Evolutionary conservation across 805 yeast genomes (phyloP), one percentile per base, ranked within the genome.

Genomic region (Kluyveromyces nonfermentans): DNA sequence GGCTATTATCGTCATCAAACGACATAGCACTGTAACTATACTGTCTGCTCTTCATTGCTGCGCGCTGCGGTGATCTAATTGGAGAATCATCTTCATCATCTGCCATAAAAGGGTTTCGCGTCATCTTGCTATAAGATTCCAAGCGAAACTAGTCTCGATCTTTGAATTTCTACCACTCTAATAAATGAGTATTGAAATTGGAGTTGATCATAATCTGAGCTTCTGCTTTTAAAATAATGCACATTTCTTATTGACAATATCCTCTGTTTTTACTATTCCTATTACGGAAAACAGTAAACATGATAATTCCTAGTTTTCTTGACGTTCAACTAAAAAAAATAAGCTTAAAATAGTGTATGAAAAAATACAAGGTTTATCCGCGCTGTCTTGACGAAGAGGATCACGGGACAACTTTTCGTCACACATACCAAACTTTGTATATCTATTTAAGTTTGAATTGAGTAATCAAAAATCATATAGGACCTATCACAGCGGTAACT

Each of bases 21-120:
- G 35, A 47, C 52, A 31, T 46, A 36, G 50, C 51, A 42, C 57
- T 58, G 37, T 40, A 53, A 42, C 53, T 55, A 28, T 62, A 57
- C 41, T 50, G 58, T 40, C 31, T 40, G 57, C 54, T 45, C 60
- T 53, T 12, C 47, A 40, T 49, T 52, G 49, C 49, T 2, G 63
- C 60, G 37, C 50, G 54, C 31, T 49, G 52, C 6, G 59, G 51
- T 25, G 60, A 52, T 37, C 60, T 50, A 4, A 47, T 45, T 6
- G 64, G 63, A 12, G 64, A 57, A 9, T 56, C 60, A 40, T 47
- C 45, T 5, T 54, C 42, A 8, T 62, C 51, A 34, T 58, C 64
- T 12, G 54, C 63, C 59, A 62, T 59, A 39, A 62, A 62, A 14
- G 66, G 66, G 45, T 62, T 62, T 46, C 58, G 52, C 8, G 59